These are phyloP conservation scores for Mayamaea pseudoterrestris DNA, from an alignment of 108 stramenopile species.

Conservation along the genomic window DNA sequence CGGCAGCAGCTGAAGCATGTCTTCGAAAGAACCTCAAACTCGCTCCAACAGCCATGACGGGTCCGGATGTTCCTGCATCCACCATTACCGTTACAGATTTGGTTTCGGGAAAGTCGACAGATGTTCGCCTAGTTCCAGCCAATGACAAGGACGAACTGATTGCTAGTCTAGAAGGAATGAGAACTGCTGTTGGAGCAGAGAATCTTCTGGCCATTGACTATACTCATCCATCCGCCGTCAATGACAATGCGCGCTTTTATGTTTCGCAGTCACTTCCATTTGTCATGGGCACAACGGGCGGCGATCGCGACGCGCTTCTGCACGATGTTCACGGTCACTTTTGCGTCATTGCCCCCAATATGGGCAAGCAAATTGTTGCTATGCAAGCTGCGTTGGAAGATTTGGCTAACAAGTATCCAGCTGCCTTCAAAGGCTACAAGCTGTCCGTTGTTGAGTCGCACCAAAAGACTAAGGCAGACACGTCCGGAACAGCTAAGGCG, in stretches of 20 bases:
- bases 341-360: slow-evolving; percentile 98
- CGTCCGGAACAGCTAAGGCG: slow-evolving; percentile 96
- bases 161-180: slow-evolving; percentile 39
- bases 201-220: slow-evolving; percentile 90
- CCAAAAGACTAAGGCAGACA: slow-evolving; percentile 96
- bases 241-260: slow-evolving; percentile 85
- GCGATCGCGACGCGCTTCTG: slow-evolving; percentile 78
- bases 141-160: slow-evolving; percentile 43
- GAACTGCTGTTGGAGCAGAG: slow-evolving; percentile 24
- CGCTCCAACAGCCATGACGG: slow-evolving; percentile 82
- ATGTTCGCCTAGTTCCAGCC: slow-evolving; percentile 64
- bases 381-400: slow-evolving; percentile 90
- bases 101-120: slow-evolving; percentile 43
- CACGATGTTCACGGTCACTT: slow-evolving; percentile 62
- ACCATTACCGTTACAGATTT: slow-evolving; percentile 60
- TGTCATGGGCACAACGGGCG: slow-evolving; percentile 95
- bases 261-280: slow-evolving; percentile 72
- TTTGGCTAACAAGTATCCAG: slow-evolving; percentile 82
- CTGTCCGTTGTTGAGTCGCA: slow-evolving; percentile 88
- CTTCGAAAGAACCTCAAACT: slow-evolving; percentile 75
- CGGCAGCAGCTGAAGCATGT: slow-evolving; percentile 90
- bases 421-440: slow-evolving; percentile 88
- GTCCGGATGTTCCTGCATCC: slow-evolving; percentile 58
- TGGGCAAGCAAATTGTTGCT: slow-evolving; percentile 99
- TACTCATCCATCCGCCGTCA: slow-evolving; percentile 95